phyloP scores from a whole-genome alignment of 1,284 basidiomycete genomes.

The Phylloboletellus chloephorus region DNA sequence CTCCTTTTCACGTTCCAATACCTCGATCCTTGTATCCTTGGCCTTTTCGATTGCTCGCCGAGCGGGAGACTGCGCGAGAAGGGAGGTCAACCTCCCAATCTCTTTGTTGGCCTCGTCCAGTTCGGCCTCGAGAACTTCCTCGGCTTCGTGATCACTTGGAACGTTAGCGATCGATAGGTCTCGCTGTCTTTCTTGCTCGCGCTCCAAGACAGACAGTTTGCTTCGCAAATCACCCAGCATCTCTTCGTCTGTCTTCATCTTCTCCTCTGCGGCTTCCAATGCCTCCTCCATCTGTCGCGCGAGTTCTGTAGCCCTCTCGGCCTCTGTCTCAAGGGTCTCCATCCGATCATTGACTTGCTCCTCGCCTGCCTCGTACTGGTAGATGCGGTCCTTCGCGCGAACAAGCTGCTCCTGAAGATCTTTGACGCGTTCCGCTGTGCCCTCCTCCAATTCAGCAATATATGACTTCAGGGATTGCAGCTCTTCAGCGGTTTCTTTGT shows the following conservation, averaged over 20 bases:
- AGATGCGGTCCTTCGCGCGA: constrained; percentile 41
- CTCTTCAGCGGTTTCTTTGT: constrained; percentile 39
- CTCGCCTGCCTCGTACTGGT: constrained; percentile 40
- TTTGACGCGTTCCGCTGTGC: constrained; percentile 44
- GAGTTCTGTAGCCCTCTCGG: constrained; percentile 47
- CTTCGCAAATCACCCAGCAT: constrained; percentile 46
- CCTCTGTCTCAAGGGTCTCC: constrained; percentile 49
- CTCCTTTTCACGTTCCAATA: constrained; percentile 70
- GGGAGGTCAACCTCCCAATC: constrained; percentile 65
- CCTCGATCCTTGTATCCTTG: constrained; percentile 65
- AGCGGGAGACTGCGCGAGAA: constrained; percentile 70
- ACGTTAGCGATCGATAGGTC: constrained; percentile 35
- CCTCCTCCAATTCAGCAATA: constrained; percentile 53
- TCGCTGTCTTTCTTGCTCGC: constrained; percentile 48
- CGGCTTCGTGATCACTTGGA: constrained; percentile 46
- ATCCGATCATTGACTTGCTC: constrained; percentile 45
- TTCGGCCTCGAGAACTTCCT: constrained; percentile 66
- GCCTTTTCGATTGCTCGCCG: constrained; percentile 68
- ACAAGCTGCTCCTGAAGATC: constrained; percentile 49
- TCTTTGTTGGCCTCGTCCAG: constrained; percentile 78
- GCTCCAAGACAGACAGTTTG: constrained; percentile 52
- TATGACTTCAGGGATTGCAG: constrained; percentile 43
- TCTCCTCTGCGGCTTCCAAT: constrained; percentile 60
- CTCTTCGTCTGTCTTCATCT: constrained; percentile 58
- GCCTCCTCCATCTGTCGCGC: constrained; percentile 67